phyloP scores from a whole-genome alignment of 2,329 filamentous ascomycete genomes.

The Tolypocladium ophioglossoides region DNA sequence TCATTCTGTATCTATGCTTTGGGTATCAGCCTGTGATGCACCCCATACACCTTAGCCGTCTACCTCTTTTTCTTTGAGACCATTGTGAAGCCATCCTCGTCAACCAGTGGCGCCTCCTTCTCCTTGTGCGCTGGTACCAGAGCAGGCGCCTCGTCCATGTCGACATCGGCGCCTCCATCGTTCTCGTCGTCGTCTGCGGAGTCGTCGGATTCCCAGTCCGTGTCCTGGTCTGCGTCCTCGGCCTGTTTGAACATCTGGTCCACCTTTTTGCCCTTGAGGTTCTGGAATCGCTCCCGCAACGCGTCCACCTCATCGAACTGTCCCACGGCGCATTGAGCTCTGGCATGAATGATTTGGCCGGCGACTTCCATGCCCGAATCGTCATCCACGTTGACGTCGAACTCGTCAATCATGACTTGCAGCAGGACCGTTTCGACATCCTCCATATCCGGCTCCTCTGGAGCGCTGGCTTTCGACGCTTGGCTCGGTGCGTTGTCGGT shows the following conservation, averaged over 20 bases:
- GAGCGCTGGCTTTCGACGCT: conserved; percentile 13
- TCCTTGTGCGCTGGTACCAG: conserved; percentile 48
- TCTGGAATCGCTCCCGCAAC: conserved; percentile 53
- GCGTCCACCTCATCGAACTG: conserved; percentile 54
- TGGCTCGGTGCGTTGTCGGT: conserved; percentile 22
- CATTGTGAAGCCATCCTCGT: conserved; percentile 74
- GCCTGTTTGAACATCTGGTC: conserved; percentile 43
- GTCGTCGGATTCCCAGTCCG: conserved; percentile 50
- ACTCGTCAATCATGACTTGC: conserved; percentile 92
- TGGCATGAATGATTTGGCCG: conserved; percentile 57
- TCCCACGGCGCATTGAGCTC: conserved; percentile 53
- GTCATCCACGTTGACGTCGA: conserved; percentile 86
- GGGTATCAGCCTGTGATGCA: conserved; percentile 8
- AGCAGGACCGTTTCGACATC: conserved; percentile 79
- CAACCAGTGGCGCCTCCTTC: conserved; percentile 59
- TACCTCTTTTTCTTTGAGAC: conserved; percentile 59
- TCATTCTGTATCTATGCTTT: conserved; percentile 9
- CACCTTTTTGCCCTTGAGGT: conserved; percentile 48
- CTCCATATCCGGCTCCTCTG: conserved; percentile 53
- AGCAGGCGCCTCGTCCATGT: conserved; percentile 60
- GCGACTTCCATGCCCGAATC: conserved; percentile 71
- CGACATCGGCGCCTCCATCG: conserved; percentile 45
- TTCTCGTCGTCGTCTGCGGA: conserved; percentile 48
- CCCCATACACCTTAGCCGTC: conserved; percentile 14
- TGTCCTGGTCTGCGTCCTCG: conserved; percentile 45